These are phyloP conservation scores for Tulasnella sp. DNA, from an alignment of 768 basidiomycete species.

Conservation along the genomic window DNA sequence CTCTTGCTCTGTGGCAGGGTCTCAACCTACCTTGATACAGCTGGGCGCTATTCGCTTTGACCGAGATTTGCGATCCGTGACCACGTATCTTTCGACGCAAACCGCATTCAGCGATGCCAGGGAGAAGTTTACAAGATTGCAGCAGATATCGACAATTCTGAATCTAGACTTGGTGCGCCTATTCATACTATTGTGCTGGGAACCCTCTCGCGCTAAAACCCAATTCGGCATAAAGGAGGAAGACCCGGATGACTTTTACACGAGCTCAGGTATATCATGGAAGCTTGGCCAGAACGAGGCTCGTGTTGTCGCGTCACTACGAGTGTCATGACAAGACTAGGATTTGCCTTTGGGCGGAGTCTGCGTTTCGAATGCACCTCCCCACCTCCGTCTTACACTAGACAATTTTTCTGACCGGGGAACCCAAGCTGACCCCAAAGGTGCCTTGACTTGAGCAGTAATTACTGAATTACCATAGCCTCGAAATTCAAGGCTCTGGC, in stretches of 20 bases:
- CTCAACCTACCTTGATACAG: slow-evolving; percentile 33
- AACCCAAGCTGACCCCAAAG: too few relatives aligned
- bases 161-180: slow-evolving; percentile 68
- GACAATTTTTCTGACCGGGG: too few relatives aligned
- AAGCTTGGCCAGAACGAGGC: slow-evolving; percentile 70
- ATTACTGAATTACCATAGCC: too few relatives aligned
- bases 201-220: neutral
- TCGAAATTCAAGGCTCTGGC: too few relatives aligned
- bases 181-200: neutral
- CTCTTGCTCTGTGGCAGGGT: neutral
- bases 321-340: slow-evolving; percentile 20
- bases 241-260: slow-evolving; percentile 90
- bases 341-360: too few relatives aligned
- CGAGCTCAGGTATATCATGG: slow-evolving; percentile 86
- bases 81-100: slow-evolving; percentile 74
- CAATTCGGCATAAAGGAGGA: slow-evolving; percentile 52
- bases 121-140: slow-evolving; percentile 84
- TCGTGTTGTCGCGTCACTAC: slow-evolving; percentile 52
- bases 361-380: too few relatives aligned
- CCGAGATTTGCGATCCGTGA: slow-evolving; percentile 76
- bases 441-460: too few relatives aligned
- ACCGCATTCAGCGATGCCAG: slow-evolving; percentile 82
- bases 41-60: slow-evolving; percentile 95
- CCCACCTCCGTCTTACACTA: too few relatives aligned
- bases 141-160: slow-evolving; percentile 85